Conservation (phyloP, 2,329 filamentous ascomycete species). For the Clonostachys chloroleuca region DNA sequence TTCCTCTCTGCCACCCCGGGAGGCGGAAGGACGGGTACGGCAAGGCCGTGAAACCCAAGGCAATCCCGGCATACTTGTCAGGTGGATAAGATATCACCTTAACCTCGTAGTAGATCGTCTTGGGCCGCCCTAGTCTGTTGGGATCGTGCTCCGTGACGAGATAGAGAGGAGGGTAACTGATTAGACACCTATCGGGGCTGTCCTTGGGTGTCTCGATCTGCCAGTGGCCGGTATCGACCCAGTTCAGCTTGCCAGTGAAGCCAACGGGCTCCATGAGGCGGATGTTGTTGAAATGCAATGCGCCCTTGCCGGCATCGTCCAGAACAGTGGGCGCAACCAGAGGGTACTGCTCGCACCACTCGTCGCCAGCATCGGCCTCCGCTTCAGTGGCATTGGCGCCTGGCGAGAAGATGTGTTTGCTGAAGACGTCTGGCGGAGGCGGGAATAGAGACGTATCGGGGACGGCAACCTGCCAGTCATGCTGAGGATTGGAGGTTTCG, state of each 20-base stretch:
- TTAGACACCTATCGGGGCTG: slow-evolving; percentile 58
- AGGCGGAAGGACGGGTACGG: slow-evolving; percentile 76
- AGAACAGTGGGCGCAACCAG: slow-evolving; percentile 50
- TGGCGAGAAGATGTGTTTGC: slow-evolving; percentile 58
- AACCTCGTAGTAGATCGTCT: slow-evolving; percentile 71
- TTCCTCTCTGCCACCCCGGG: slow-evolving; percentile 77
- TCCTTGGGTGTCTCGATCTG: slow-evolving; percentile 29
- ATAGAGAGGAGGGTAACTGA: slow-evolving; percentile 68
- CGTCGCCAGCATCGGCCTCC: slow-evolving; percentile 59
- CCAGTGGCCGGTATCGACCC: slow-evolving; percentile 48
- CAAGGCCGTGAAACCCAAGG: slow-evolving; percentile 66
- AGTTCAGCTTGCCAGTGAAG: slow-evolving; percentile 41
- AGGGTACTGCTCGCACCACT: slow-evolving; percentile 60
- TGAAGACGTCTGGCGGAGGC: slow-evolving; percentile 65
- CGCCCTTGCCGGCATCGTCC: slow-evolving; percentile 36
- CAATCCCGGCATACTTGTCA: slow-evolving; percentile 54
- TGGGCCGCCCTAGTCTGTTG: slow-evolving; percentile 22
- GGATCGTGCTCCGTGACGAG: slow-evolving; percentile 55
- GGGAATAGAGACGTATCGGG: slow-evolving; percentile 71
- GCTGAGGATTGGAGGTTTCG: slow-evolving; percentile 28
- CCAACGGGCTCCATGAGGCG: slow-evolving; percentile 45
- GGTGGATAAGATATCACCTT: slow-evolving; percentile 41
- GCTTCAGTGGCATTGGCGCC: slow-evolving; percentile 64
- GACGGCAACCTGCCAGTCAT: slow-evolving; percentile 68
- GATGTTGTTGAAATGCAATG: slow-evolving; percentile 47